Percentiles rank a stretch among this genome's conserved stretches.
Evolutionary conservation across 2,329 filamentous ascomycete genomes (phyloP).

Genomic region (Cadophora gregata): DNA sequence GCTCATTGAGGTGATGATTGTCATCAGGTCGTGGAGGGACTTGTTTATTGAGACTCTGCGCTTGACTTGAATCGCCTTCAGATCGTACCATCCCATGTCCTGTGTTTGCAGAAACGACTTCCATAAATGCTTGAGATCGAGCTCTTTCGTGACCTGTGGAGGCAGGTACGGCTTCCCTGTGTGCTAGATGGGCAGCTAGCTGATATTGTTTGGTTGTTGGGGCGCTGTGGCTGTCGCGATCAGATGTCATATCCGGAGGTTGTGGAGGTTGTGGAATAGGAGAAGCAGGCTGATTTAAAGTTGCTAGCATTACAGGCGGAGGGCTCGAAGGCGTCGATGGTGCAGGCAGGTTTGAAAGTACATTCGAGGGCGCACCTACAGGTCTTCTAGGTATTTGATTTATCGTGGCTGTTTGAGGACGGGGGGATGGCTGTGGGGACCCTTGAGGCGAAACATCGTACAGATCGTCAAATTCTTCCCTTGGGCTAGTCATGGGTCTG

Average conservation of each 20-base stretch:
- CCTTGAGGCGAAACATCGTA: conserved; percentile 45
- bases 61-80: background rate
- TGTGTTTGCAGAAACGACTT: conserved; percentile 3
- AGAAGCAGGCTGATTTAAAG: conserved; percentile 35
- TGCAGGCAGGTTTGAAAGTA: conserved; percentile 18
- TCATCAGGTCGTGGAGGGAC: conserved; percentile 35
- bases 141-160: conserved; percentile 26
- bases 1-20: conserved; percentile 32
- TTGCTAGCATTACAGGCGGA: conserved; percentile 33
- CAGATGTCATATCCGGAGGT: conserved; percentile 17
- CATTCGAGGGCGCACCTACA: conserved; percentile 32
- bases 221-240: background rate
- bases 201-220: background rate
- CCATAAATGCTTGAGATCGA: conserved; percentile 11
- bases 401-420: conserved; percentile 14
- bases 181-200: no score
- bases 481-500: conserved; percentile 46
- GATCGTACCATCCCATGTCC: background rate
- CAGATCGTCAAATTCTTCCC: conserved; percentile 41
- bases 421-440: conserved; percentile 38
- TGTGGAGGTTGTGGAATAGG: conserved; percentile 36
- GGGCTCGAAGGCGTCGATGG: conserved; percentile 17
- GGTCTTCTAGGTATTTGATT: conserved; percentile 37
- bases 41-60: conserved; percentile 24
- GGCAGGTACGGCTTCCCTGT: background rate